phyloP scores from a whole-genome alignment of 2,329 filamentous ascomycete genomes.

The Venturia nashicola region DNA sequence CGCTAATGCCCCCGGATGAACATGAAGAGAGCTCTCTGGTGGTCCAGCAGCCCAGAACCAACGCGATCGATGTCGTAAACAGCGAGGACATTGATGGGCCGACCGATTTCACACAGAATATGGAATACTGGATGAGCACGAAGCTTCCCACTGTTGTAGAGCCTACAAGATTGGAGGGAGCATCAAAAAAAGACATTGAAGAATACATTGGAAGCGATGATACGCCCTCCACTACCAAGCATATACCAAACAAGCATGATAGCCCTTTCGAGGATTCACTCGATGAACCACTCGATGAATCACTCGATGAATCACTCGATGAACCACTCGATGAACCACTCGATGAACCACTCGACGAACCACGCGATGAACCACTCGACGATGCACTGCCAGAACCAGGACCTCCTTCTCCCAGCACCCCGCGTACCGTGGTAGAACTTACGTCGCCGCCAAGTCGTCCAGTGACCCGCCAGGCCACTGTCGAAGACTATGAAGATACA shows the following conservation, averaged over 20 bases:
- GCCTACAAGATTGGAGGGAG: constrained; percentile 2
- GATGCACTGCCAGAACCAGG: not conserved
- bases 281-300: not conserved
- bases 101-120: constrained; percentile 30
- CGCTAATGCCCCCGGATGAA: constrained; percentile 19
- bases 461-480: not conserved
- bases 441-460: not conserved
- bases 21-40: constrained; percentile 21
- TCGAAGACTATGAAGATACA: constrained; percentile 10
- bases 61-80: constrained; percentile 22
- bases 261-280: not conserved
- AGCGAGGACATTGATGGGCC: constrained; percentile 29
- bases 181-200: not conserved
- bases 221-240: not conserved
- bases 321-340: not conserved
- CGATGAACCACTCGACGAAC: not conserved
- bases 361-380: not conserved
- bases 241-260: not conserved
- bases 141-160: constrained; percentile 4
- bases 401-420: not conserved
- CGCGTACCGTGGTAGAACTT: not conserved
- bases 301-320: no score
- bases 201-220: constrained; percentile 8
- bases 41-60: constrained; percentile 16
- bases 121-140: constrained; percentile 28